Base-by-base conservation (phyloP, 2,329 filamentous ascomycete species). In the Monilinia polystroma region DNA sequence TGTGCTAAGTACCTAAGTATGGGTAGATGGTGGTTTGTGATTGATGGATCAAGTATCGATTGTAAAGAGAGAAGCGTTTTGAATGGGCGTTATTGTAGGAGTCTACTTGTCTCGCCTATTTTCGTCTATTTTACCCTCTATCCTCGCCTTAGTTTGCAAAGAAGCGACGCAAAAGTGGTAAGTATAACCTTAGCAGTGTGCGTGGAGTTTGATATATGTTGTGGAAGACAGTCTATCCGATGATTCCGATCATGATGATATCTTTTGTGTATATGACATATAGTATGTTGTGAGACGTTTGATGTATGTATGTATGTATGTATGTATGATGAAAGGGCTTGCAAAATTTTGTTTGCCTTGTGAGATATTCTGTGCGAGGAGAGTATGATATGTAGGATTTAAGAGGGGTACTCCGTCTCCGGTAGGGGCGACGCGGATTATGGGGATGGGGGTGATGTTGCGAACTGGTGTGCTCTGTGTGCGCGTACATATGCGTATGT, bases 361-460 rank as follows among this genome's bases (percentile, higher is more conserved):
- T 54, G 29, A n/a, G 8, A 8, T 10, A 49, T 49, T 16, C 12
- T 14, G 41, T 43, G 41, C 16, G 16, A 16, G 11, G 18, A n/a
- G 16, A 23, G 32, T 54, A 6, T 53, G 60, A 54, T 54, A 10
- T 45, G 45, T 55, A 35, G 18, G 4, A 35, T 55, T 3, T 3
- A 55, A 32, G 53, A 55, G 53, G 53, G 32, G 18, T n/a, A n/a
- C 29, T 55, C 53, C 53, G 53, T 55, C 53, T 55, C 53, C 53
- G 53, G 5, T 14, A 38, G 18, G 32, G 29, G 20, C 20, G 52
- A 35, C 20, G 26, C 20, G 29, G 29, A 10, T 20, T 4, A 10
- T 49, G 47, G 47, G 18, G 49, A 52, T 52, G 49, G 23, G 20
- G 53, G 18, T 54, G 10, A 5, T n/a, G 18, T n/a, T 35, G 35